These are phyloP conservation scores for Kodamaea derodonti DNA, from an alignment of 1,139 yeast genomes.

Conservation along the genomic window DNA sequence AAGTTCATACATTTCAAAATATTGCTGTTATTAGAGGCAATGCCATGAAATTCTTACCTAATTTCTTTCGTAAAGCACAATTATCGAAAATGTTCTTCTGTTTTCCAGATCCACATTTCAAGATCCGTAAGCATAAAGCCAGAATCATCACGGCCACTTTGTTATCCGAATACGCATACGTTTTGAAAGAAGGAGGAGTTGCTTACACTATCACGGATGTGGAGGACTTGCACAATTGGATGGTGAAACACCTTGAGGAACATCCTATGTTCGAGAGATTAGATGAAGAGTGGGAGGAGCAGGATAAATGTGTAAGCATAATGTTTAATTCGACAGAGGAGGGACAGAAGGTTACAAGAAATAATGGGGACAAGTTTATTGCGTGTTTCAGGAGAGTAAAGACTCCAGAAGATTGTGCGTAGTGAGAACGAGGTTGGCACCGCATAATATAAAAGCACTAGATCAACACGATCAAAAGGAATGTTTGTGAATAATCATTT, in stretches of 20 bases:
- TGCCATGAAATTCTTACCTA: conserved; percentile 96
- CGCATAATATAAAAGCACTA: too few species aligned
- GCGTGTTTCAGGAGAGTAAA: conserved; percentile 85
- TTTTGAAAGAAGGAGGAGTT: conserved; percentile 80
- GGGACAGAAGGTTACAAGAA: conserved; percentile 92
- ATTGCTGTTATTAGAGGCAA: conserved; percentile 89
- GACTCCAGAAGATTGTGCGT: conserved; percentile 43
- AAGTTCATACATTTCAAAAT: conserved; percentile 55
- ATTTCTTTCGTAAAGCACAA: conserved; percentile 79
- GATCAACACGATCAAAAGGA: too few species aligned
- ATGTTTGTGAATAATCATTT: too few species aligned
- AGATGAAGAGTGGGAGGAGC: conserved; percentile 70
- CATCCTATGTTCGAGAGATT: conserved; percentile 90
- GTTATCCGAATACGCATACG: conserved; percentile 89
- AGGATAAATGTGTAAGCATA: conserved; percentile 76
- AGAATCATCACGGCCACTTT: conserved; percentile 88
- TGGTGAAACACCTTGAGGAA: conserved; percentile 84
- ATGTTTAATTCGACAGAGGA: conserved; percentile 95
- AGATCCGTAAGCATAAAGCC: conserved; percentile 95
- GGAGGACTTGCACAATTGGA: conserved; percentile 90
- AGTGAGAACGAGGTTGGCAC: too few species aligned
- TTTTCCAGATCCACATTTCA: conserved; percentile 98
- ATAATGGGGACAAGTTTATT: conserved; percentile 78
- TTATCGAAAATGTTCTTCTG: conserved; percentile 92
- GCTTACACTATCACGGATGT: conserved; percentile 96